Percentiles rank a stretch among this genome's conserved stretches.
These are phyloP conservation scores for Clarkia xantiana DNA, from an alignment of 345 rosid species.

Conservation along the genomic window DNA sequence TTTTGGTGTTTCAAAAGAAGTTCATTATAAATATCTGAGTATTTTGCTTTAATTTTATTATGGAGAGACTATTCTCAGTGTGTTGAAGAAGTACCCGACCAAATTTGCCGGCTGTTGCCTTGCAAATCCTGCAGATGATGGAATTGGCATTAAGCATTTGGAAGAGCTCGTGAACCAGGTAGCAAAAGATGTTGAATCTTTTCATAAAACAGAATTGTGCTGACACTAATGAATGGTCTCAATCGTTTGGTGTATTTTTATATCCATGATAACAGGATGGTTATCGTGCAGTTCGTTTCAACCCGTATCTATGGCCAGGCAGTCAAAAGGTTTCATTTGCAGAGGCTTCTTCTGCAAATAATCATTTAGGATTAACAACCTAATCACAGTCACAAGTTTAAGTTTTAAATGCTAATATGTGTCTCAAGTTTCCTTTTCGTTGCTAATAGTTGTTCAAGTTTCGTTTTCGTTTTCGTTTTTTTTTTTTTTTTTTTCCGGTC, in stretches of 20 bases:
- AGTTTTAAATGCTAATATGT: too few relatives aligned
- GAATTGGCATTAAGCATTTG: conserved; percentile 53
- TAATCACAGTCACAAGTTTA: too few relatives aligned
- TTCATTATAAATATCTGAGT: too few relatives aligned
- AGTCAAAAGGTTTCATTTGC: conserved; percentile 43
- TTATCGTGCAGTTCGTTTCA: conserved; percentile 79
- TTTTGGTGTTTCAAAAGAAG: too few relatives aligned
- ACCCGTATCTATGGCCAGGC: conserved; percentile 84
- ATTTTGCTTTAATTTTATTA: conserved; percentile 5
- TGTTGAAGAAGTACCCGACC: conserved; percentile 55
- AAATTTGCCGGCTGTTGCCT: conserved; percentile 91
- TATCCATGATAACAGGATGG: conserved; percentile 43
- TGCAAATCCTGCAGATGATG: conserved; percentile 89
- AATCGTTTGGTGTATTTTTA: neutral
- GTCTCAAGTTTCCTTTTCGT: too few relatives aligned
- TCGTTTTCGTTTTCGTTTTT: too few relatives aligned
- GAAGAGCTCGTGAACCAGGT: conserved; percentile 77
- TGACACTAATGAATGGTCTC: neutral
- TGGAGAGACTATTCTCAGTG: conserved; percentile 24
- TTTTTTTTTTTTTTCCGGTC: too few relatives aligned
- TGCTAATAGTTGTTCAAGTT: too few relatives aligned
- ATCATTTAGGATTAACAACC: too few relatives aligned
- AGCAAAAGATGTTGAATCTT: conserved; percentile 2
- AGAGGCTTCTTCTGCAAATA: too few relatives aligned
- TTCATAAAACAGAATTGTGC: conserved; percentile 1